Base-by-base conservation (phyloP, 2,329 filamentous ascomycete species). In the Colletotrichum gloeosporioides region DNA sequence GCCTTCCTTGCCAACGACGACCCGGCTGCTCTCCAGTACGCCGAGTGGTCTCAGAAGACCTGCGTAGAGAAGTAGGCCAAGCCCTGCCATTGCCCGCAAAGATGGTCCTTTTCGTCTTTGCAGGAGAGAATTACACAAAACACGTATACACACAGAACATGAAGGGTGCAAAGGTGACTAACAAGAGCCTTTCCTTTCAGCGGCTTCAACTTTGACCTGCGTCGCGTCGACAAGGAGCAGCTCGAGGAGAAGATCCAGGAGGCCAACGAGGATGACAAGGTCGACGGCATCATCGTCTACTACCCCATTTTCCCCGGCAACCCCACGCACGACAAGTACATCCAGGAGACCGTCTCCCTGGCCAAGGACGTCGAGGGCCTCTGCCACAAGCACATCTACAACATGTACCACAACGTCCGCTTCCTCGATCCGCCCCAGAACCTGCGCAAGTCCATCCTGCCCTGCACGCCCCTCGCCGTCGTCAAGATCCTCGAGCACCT, bases 321-420 rank as follows among this genome's bases (percentile, higher is more conserved):
- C 87, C 94, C 93, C 69, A 91, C 92, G 32, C 95, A 98, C 85
- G 97, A 99, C 86, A 94, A 95, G 85, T 99, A 99, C 85, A 92
- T 99, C 79, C 96, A 99, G 87, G 96, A 98, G 87, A 95, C 98
- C 4, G 96, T 98, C 73, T 93, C 95, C 73, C 90, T 98, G 59
- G 88, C 91, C 85, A 99, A 99, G 86, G 97, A 99, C 82, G 96
- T 99, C 79, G 97, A 99, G 86, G 97, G 97, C 44, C 92, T 99
- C 75, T 95, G 94, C 80, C 96, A 98, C 86, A 93, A 93, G 83
- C 96, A 99, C 87, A 94, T 99, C 82, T 96, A 96, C 91, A 99
- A 99, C 90, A 98, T 99, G 96, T 99, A 99, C 88, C 95, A 98
- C 89, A 99, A 99, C 88, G 92, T 98, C 81, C 95, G 97, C 79